Conservation (phyloP, 176 grass and related monocot genomes). For the Alopecurus myosuroides region DNA sequence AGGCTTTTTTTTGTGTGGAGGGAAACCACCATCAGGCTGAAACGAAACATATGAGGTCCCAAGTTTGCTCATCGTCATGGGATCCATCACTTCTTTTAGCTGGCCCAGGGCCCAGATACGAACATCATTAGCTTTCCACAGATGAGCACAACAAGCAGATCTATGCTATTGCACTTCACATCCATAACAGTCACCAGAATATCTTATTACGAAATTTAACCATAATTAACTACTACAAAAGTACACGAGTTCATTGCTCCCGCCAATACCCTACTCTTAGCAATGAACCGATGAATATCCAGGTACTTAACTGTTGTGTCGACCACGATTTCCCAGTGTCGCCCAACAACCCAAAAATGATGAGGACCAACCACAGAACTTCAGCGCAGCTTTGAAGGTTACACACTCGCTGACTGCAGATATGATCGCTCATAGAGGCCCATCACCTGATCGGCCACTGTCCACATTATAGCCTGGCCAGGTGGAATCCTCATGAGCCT, state of each 20-base stretch:
- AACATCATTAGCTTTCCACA: neutral
- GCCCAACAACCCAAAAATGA: slow-evolving; percentile 1
- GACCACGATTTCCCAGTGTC: neutral
- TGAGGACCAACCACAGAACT: slow-evolving; percentile 15
- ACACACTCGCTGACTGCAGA: slow-evolving; percentile 39
- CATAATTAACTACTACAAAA: slow-evolving; percentile 10
- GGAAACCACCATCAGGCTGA: neutral
- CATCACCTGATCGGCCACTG: slow-evolving; percentile 90
- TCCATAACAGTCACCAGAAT: neutral
- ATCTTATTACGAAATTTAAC: slow-evolving; percentile 13
- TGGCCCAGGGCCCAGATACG: neutral
- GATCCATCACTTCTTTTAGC: neutral
- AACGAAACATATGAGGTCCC: neutral
- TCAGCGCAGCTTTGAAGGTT: slow-evolving; percentile 18
- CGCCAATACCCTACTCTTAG: slow-evolving; percentile 5
- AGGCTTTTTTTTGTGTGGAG: no score
- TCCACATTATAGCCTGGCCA: slow-evolving; percentile 98
- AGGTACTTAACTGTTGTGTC: neutral
- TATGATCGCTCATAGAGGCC: slow-evolving; percentile 82
- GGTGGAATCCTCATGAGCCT: slow-evolving; percentile 99
- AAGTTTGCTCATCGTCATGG: neutral
- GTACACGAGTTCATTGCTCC: slow-evolving; percentile 19
- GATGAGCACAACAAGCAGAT: neutral
- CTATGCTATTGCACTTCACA: neutral
- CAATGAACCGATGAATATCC: slow-evolving; percentile 36